phyloP scores from a whole-genome alignment of 2,329 filamentous ascomycete genomes.

The Apiospora sp. region DNA sequence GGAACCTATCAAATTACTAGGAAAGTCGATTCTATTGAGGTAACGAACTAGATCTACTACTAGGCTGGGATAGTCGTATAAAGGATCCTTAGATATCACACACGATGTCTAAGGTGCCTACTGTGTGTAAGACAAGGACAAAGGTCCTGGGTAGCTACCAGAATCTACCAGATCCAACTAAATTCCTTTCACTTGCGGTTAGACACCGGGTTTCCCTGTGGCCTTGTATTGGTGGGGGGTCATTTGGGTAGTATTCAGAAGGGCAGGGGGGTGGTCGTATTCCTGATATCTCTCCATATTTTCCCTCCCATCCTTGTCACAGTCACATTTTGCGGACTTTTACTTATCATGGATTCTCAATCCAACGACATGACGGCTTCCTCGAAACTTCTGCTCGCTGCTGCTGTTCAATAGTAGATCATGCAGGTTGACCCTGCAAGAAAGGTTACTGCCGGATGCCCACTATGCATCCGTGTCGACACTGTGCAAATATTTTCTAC shows the following conservation, averaged over 20 bases:
- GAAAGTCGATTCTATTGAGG: no score
- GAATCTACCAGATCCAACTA: no score
- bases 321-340: neutral
- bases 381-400: neutral
- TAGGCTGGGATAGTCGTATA: no score
- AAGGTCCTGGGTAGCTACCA: no score
- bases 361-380: neutral
- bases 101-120: no score
- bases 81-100: no score
- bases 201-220: neutral
- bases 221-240: constrained; percentile 5
- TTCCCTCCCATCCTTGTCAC: neutral
- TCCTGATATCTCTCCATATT: constrained; percentile 3
- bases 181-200: neutral
- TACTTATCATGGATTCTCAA: neutral
- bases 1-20: constrained; percentile 10
- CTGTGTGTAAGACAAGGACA: no score
- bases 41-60: no score
- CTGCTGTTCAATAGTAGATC: neutral
- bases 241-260: neutral
- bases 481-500: neutral
- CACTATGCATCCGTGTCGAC: neutral
- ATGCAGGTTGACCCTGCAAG: neutral
- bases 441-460: neutral
- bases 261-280: neutral